phyloP scores from a whole-genome alignment of 2,329 filamentous ascomycete genomes.

The Teratosphaeria pseudoeucalypti region DNA sequence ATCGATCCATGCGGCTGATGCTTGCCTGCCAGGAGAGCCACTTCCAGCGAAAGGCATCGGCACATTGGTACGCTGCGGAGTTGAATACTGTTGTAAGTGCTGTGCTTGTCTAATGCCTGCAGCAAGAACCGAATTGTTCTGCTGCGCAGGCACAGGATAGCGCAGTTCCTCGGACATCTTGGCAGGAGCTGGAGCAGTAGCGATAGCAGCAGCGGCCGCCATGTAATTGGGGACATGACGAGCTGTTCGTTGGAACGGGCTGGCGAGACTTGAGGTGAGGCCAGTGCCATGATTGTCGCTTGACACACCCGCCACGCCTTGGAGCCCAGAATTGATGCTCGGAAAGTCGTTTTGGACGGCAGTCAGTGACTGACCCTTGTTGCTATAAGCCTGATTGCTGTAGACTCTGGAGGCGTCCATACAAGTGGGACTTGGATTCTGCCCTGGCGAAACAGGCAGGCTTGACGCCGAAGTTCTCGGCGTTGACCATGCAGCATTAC shows the following conservation, averaged over 20 bases:
- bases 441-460: not conserved
- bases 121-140: not conserved
- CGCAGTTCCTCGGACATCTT: not conserved
- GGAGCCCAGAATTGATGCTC: not conserved
- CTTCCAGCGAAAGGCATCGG: not conserved
- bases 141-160: not conserved
- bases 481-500: not conserved
- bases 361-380: not conserved
- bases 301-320: not conserved
- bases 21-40: not conserved
- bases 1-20: not conserved
- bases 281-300: not conserved
- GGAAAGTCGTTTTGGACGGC: not conserved
- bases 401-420: not conserved
- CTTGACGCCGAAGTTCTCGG: not conserved
- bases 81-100: not conserved
- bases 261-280: not conserved
- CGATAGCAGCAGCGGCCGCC: not conserved
- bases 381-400: not conserved
- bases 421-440: not conserved
- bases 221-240: not conserved
- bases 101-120: not conserved
- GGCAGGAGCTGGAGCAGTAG: not conserved
- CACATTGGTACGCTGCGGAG: not conserved
- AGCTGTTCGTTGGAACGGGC: not conserved